Conservation (phyloP, 2,329 filamentous ascomycete genomes). For the Fusarium burgessii region DNA sequence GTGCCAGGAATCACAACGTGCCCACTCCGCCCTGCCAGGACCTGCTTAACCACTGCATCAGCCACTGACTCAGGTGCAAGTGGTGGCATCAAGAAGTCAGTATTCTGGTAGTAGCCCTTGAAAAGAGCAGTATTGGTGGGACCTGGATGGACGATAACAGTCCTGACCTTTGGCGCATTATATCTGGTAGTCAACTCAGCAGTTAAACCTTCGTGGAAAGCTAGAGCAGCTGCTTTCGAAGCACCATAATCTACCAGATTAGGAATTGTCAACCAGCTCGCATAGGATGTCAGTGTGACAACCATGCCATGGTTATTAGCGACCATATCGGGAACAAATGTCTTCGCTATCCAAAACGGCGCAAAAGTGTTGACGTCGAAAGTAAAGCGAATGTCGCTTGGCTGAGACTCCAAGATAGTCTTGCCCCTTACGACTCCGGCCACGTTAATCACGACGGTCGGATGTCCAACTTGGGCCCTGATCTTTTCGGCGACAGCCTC, state of each 20-base stretch:
- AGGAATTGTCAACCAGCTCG: constrained; percentile 70
- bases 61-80: constrained; percentile 57
- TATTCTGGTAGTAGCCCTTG: constrained; percentile 67
- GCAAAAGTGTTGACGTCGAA: constrained; percentile 78
- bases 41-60: constrained; percentile 61
- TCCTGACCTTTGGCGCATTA: constrained; percentile 72
- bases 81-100: constrained; percentile 50
- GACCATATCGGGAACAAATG: constrained; percentile 76
- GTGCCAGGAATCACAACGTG: constrained; percentile 61
- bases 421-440: constrained; percentile 73
- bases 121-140: constrained; percentile 54
- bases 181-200: constrained; percentile 70
- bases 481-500: constrained; percentile 64
- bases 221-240: constrained; percentile 73
- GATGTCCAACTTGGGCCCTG: constrained; percentile 68
- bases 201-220: constrained; percentile 75
- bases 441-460: constrained; percentile 79
- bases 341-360: constrained; percentile 74
- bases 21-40: constrained; percentile 61
- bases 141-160: constrained; percentile 72
- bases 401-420: constrained; percentile 68
- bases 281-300: constrained; percentile 75
- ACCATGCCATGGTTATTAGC: constrained; percentile 76
- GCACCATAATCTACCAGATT: constrained; percentile 76
- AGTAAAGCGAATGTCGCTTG: constrained; percentile 71